phyloP scores from a whole-genome alignment of 2,329 filamentous ascomycete species.

The Ophiostoma himal-ulmi region DNA sequence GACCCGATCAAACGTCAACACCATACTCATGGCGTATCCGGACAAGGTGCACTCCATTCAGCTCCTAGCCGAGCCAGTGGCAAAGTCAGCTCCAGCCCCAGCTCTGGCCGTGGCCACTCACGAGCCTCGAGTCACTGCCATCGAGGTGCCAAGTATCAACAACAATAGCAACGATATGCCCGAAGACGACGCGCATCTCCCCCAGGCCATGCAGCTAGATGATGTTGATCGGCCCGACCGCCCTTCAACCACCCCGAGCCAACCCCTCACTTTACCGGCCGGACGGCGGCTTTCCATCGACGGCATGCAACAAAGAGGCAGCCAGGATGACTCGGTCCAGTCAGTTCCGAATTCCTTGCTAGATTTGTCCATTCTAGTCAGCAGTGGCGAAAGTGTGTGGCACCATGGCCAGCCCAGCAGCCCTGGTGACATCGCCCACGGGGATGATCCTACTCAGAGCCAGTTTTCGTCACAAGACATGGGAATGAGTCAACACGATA shows the following conservation, averaged over 20 bases:
- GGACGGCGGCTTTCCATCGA: not conserved
- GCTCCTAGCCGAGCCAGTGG: not conserved
- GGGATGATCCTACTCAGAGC: not conserved
- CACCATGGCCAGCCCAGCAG: constrained; percentile 20
- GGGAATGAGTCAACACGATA: not conserved
- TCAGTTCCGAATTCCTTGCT: not conserved
- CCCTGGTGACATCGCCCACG: not conserved
- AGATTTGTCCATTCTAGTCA: not conserved
- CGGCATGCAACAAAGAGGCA: too few relatives aligned
- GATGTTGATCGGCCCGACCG: not conserved
- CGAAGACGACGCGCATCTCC: too few relatives aligned
- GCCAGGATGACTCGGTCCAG: not conserved
- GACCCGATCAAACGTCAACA: constrained; percentile 21
- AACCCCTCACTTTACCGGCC: not conserved
- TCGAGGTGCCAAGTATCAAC: not conserved
- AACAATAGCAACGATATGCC: not conserved
- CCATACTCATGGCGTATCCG: constrained; percentile 24
- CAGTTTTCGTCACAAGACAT: not conserved
- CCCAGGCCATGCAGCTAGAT: too few relatives aligned
- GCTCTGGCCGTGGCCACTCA: not conserved
- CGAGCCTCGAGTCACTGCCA: not conserved
- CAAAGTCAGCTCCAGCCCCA: not conserved
- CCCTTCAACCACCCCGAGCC: not conserved
- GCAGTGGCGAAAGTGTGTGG: constrained; percentile 19
- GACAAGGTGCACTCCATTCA: constrained; percentile 17